Conservation (phyloP, 23 red algal genomes). For the Rhodosorus marinus region DNA sequence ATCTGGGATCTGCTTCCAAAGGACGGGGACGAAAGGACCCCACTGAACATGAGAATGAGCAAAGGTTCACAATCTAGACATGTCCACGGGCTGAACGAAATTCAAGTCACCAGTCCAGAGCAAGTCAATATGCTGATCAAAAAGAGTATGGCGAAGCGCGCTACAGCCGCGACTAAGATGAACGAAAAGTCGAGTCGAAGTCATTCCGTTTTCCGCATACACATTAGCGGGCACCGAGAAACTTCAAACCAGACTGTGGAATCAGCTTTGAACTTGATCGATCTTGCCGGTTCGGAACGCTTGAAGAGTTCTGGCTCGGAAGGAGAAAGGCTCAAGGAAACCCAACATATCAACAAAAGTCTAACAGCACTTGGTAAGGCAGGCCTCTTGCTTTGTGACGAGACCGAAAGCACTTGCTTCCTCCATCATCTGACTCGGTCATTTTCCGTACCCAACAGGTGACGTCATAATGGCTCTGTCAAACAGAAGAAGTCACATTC, state of each 20-base stretch:
- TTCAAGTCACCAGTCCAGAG: constrained; percentile 12
- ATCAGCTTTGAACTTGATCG: constrained; percentile 78
- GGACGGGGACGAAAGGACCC: constrained; percentile 2
- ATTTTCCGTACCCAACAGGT: no score
- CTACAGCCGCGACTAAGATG: constrained; percentile 54
- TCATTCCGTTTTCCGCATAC: constrained; percentile 88
- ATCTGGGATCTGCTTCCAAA: constrained; percentile 59
- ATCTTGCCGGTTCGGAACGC: constrained; percentile 87
- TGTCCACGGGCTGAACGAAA: constrained; percentile 40
- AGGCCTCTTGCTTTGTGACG: no score
- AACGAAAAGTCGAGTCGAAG: constrained; percentile 72
- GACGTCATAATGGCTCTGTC: constrained; percentile 55
- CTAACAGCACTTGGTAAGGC: constrained; percentile 54
- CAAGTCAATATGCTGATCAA: constrained; percentile 41
- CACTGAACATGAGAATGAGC: constrained; percentile 9
- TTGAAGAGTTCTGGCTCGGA: constrained; percentile 31
- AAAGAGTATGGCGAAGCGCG: constrained; percentile 41
- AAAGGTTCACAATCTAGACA: constrained; percentile 9
- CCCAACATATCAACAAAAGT: constrained; percentile 79
- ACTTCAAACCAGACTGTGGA: constrained; percentile 18
- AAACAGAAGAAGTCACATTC: constrained; percentile 38
- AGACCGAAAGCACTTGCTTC: no score
- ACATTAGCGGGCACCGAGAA: constrained; percentile 44
- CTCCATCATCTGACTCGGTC: no score
- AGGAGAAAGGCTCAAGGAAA: constrained; percentile 70